Base-by-base conservation (phyloP, 805 yeast genomes). In the Ogataea neopini region DNA sequence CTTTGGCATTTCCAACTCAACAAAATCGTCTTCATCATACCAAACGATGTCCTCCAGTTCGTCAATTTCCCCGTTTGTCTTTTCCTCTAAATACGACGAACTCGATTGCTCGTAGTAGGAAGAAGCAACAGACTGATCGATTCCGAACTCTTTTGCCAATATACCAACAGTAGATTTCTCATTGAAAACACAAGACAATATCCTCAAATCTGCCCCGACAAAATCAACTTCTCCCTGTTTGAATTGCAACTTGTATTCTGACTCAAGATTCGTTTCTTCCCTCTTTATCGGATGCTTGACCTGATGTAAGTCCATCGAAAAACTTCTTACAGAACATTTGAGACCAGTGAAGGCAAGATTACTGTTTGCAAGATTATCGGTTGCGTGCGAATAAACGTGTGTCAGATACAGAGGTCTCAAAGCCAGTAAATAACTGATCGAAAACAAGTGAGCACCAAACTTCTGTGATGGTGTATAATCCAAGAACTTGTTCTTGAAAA, bases 381-480 rank as follows among this genome's bases (percentile, higher is more conserved):
- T 52, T 22, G 75, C 71, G 49, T 79, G 82, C 25, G 83, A 73
- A 59, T 86, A 85, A 18, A 83, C 73, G 64, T 91, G 96, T 0
- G 92, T 74, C 10, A 92, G 69, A 54, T 80, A 88, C 14, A 94
- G 69, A 1, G 96, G 91, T 22, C 80, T 74, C 40, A 92, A 68
- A 45, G 78, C 76, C 34, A 96, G 83, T 52, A 79, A 83, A 62
- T 88, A 92, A 59, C 91, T 88, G 51, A 89, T 84, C 2, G 96
- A 84, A 54, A 73, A 80, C 34, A 91, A 69, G 45, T 56, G 60
- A 1, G 53, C 52, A 2, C 71, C 70, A 58, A 67, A 65, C 20
- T 55, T 61, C 13, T 57, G 65, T n/a, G 66, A 60, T 13, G 58
- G 53, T 13, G 52, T 40, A 18, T 53, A 47, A 25, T 50, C 60